Conservation (phyloP, 148 eudicot genomes). For the Diospyros kaki region DNA sequence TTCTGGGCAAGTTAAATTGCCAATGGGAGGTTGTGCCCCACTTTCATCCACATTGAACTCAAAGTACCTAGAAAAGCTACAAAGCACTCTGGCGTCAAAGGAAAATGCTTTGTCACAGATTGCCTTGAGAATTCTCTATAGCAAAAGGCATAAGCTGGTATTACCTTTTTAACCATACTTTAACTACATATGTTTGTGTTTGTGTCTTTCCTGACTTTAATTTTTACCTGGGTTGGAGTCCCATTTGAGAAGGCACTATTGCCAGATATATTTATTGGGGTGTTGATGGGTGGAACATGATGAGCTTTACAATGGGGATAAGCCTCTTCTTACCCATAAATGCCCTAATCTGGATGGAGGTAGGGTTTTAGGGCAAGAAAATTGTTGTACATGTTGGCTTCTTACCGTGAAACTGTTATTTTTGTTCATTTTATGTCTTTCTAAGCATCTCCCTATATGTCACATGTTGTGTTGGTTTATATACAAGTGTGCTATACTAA, state of each 20-base stretch:
- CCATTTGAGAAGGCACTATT: neutral
- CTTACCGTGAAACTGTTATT: neutral
- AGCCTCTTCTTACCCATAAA: neutral
- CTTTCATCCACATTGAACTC: conserved; percentile 22
- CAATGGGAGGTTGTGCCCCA: conserved; percentile 17
- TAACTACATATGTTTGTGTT: neutral
- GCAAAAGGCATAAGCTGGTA: conserved; percentile 57
- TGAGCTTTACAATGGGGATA: neutral
- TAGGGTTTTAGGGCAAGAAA: neutral
- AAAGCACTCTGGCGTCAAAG: conserved; percentile 25
- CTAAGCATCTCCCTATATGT: neutral
- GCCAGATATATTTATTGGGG: neutral
- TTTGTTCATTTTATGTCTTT: neutral
- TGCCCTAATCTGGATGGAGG: neutral
- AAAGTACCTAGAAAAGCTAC: conserved; percentile 24
- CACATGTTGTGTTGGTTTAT: neutral
- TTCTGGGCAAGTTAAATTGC: conserved; percentile 24
- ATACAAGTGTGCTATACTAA: neutral
- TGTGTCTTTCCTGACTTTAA: neutral
- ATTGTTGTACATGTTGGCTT: neutral
- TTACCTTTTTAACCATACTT: conserved; percentile 1
- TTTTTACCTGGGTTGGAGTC: neutral
- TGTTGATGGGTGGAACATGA: neutral
- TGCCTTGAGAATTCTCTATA: conserved; percentile 40
- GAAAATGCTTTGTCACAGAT: conserved; percentile 36